These are phyloP conservation scores for Colletotrichum tanaceti DNA, from an alignment of 2,329 filamentous ascomycete genomes.

Conservation along the genomic window DNA sequence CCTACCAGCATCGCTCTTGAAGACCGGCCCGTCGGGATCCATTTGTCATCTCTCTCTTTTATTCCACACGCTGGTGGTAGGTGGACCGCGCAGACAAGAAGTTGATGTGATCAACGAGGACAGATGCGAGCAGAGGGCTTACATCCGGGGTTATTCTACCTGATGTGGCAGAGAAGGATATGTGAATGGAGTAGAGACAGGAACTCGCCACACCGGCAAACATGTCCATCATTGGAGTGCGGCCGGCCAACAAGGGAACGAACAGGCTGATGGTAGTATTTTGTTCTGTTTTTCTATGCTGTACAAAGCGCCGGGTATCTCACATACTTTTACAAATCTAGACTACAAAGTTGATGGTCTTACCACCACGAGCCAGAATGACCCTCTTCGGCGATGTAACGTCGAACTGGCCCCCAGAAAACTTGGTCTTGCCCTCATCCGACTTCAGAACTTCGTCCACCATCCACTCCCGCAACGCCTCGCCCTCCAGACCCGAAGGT, in stretches of 20 bases:
- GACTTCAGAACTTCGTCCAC: constrained; percentile 70
- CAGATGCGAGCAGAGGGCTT: too few relatives aligned
- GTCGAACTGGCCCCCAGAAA: constrained; percentile 59
- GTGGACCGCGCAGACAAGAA: too few relatives aligned
- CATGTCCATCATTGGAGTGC: neutral
- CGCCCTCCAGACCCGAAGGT: constrained; percentile 53
- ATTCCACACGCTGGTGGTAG: too few relatives aligned
- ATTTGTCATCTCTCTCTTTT: too few relatives aligned
- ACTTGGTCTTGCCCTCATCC: constrained; percentile 68
- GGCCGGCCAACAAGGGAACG: neutral
- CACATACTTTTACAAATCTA: constrained; percentile 43
- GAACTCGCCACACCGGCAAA: too few relatives aligned
- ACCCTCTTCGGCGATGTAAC: constrained; percentile 69
- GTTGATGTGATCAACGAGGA: too few relatives aligned
- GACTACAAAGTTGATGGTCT: constrained; percentile 80
- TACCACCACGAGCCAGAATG: constrained; percentile 74
- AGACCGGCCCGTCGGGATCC: too few relatives aligned
- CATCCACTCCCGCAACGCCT: constrained; percentile 69
- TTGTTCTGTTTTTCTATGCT: constrained; percentile 12
- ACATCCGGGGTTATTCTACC: too few relatives aligned
- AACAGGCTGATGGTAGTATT: neutral
- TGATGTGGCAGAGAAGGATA: too few relatives aligned
- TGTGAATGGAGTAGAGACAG: too few relatives aligned
- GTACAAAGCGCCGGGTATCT: constrained; percentile 38
- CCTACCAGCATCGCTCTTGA: too few relatives aligned